Evolutionary conservation across 257 asterid genomes (phyloP), one percentile per base, ranked within the genome.

Genomic region (Penstemon newberryi): DNA sequence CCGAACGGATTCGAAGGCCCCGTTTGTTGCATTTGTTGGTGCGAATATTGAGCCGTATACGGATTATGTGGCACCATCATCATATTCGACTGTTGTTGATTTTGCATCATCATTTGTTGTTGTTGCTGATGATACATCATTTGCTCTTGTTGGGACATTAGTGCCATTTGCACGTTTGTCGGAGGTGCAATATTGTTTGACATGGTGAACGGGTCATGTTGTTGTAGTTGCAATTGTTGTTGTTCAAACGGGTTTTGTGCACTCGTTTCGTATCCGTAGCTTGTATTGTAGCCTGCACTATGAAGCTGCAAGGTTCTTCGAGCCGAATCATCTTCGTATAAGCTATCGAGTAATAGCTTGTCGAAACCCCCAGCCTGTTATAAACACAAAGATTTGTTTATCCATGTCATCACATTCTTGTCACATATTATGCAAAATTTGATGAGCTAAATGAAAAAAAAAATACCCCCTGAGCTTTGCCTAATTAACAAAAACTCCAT

Each of bases 291-390:
- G 40, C 98, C 98, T 3, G 93, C 87, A 41, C 85, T 77, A 5
- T 82, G 91, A 51, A 85, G 66, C 70, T 86, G 87, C 3, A 86
- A 72, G 37, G 82, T 91, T 68, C 91, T 86, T 43, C 96, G 83
- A 0, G 93, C 66, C 3, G 71, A 73, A 12, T 84, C 89, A n/a
- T 92, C 96, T 67, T 92, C 97, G 50, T 92, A 92, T 65, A 92
- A 72, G 76, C 98, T 92, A 45, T 92, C 93, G 12, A 92, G 95
- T 53, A 90, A 44, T 58, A 82, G 65, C 75, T 74, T 92, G 83
- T 90, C 79, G 55, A 92, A 92, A 4, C 96, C 97, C 5, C 98
- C 98, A 4, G 74, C 96, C 98, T 90, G 78, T 25, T 25, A 25
- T 25, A 25, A 25, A 25, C 33, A 25, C 33, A 25, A 1, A 25